Evolutionary conservation across 2,329 filamentous ascomycete species (phyloP).

Genomic region (Colletotrichum sp.): DNA sequence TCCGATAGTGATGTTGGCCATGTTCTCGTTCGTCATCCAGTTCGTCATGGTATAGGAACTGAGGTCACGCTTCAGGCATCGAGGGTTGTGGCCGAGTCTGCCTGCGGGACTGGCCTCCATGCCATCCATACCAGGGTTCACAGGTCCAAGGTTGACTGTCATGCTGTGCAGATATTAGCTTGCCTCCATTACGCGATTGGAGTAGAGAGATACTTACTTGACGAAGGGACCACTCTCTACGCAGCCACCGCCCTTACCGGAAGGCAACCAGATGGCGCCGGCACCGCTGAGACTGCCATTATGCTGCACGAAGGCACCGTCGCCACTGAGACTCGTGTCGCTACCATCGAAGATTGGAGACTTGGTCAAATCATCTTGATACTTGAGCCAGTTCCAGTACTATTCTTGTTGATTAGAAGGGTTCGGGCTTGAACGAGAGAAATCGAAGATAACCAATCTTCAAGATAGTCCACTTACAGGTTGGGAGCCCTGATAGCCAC

Average conservation of each 20-base stretch:
- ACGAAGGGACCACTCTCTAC: conserved; percentile 36
- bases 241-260: conserved; percentile 40
- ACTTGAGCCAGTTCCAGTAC: conserved; percentile 43
- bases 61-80: conserved; percentile 49
- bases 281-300: conserved; percentile 24
- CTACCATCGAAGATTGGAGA: conserved; percentile 46
- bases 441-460: not conserved
- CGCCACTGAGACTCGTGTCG: conserved; percentile 40
- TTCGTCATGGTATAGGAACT: conserved; percentile 31
- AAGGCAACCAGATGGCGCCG: conserved; percentile 33
- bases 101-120: not conserved
- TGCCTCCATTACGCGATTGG: conserved; percentile 33
- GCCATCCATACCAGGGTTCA: conserved; percentile 37
- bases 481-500: conserved; percentile 19
- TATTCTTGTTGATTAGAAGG: not conserved
- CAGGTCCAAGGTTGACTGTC: conserved; percentile 41
- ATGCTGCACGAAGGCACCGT: conserved; percentile 37
- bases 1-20: conserved; percentile 32
- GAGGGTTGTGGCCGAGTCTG: conserved; percentile 46
- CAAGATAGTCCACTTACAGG: not conserved
- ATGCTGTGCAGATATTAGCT: conserved; percentile 42
- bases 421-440: not conserved
- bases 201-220: conserved; percentile 24
- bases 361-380: conserved; percentile 30
- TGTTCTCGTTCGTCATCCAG: conserved; percentile 20